A percentile compares a stretch with the other conserved stretches of the same genome.
These are phyloP conservation scores for Hyaloperonospora arabidopsidis DNA, from an alignment of 352 stramenopile genomes.

Conservation along the genomic window DNA sequence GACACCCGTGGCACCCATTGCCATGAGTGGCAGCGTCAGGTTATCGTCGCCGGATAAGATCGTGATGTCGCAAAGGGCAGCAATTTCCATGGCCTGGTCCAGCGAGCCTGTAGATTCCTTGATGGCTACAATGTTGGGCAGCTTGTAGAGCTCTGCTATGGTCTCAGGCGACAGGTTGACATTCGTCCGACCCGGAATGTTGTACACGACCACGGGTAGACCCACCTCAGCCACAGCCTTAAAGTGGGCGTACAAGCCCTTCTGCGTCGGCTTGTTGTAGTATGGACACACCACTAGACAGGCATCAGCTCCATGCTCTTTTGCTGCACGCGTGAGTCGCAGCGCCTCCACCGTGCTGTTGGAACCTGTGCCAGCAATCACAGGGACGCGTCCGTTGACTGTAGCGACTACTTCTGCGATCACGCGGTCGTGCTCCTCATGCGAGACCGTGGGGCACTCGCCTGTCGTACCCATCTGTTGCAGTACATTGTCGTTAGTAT, in stretches of 20 bases:
- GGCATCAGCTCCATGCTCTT: conserved; percentile 90
- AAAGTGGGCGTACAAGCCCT: conserved; percentile 92
- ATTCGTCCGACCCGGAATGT: conserved; percentile 94
- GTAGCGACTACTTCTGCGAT: conserved; percentile 87
- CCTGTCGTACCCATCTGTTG: conserved; percentile 92
- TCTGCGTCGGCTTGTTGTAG: conserved; percentile 98
- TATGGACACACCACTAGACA: conserved; percentile 95
- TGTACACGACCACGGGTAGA: conserved; percentile 94
- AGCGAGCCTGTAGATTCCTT: conserved; percentile 96
- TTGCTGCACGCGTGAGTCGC: conserved; percentile 81
- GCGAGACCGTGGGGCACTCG: conserved; percentile 91
- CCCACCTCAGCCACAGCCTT: conserved; percentile 81
- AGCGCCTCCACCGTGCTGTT: conserved; percentile 87
- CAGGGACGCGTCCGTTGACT: conserved; percentile 75
- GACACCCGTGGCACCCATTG: conserved; percentile 82
- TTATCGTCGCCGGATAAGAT: conserved; percentile 89
- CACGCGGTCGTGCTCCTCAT: conserved; percentile 93
- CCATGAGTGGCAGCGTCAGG: conserved; percentile 85
- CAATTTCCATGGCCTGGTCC: conserved; percentile 85
- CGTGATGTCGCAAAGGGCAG: conserved; percentile 84
- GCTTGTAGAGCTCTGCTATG: conserved; percentile 87
- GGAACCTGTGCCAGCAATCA: conserved; percentile 94
- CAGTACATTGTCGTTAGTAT: conserved; percentile 4
- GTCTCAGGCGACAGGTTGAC: conserved; percentile 93
- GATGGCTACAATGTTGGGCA: conserved; percentile 95